phyloP scores from a whole-genome alignment of 306 rosid genomes.

The Medicago ruthenica region DNA sequence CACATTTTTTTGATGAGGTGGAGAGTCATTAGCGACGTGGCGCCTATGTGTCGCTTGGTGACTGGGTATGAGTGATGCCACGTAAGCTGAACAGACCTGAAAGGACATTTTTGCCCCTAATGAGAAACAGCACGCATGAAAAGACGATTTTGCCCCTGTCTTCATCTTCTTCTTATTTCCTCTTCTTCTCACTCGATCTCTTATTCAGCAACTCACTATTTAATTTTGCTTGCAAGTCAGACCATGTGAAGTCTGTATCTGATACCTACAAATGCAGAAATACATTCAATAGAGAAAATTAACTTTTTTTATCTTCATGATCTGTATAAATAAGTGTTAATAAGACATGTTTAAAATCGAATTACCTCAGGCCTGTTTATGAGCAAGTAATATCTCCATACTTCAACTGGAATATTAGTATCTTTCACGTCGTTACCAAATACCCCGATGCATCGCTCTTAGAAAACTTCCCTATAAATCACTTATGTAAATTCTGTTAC shows the following conservation, averaged over 20 bases:
- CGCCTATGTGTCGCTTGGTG: no score
- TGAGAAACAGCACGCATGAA: no score
- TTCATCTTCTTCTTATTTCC: no score
- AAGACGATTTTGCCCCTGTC: no score
- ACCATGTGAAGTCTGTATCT: conserved; percentile 86
- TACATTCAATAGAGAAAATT: conserved; percentile 25
- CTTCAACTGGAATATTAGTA: conserved; percentile 90
- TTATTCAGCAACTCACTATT: conserved; percentile 85
- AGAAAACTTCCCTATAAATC: conserved; percentile 81
- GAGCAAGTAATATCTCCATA: conserved; percentile 96
- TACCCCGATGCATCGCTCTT: conserved; percentile 88
- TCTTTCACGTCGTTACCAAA: conserved; percentile 94
- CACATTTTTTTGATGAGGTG: no score
- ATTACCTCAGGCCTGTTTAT: conserved; percentile 94
- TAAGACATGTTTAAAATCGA: not conserved
- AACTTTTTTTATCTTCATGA: conserved; percentile 16
- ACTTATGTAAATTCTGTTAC: not conserved
- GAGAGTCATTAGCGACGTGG: no score
- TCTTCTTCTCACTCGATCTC: no score
- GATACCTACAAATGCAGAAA: conserved; percentile 61
- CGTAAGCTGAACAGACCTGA: no score
- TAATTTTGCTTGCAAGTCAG: conserved; percentile 90
- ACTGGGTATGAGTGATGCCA: no score
- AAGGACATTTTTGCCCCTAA: no score
- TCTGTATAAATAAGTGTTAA: not conserved